Conservation (phyloP, 2,329 filamentous ascomycete species). For the Aureobasidium lini region DNA sequence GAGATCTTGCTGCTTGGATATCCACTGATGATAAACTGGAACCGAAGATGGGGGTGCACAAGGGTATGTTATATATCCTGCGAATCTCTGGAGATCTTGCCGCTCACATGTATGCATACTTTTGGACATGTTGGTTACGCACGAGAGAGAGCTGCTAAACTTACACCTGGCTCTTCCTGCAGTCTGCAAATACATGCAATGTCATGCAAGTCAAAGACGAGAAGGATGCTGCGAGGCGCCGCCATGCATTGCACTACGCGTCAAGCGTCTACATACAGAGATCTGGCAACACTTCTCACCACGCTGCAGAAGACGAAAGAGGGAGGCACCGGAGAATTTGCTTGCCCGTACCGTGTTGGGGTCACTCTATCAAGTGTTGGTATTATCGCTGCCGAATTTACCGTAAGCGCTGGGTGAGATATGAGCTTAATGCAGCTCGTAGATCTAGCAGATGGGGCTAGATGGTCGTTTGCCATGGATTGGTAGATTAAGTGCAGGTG, state of each 20-base stretch:
- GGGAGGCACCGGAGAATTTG: not conserved
- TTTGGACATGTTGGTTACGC: not conserved
- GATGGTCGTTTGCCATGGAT: not conserved
- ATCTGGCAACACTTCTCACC: not conserved
- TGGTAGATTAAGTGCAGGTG: not conserved
- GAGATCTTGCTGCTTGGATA: not conserved
- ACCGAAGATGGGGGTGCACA: not conserved
- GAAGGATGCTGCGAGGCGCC: not conserved
- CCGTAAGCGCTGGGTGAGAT: conserved; percentile 2
- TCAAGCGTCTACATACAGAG: not conserved
- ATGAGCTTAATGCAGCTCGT: not conserved
- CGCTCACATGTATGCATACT: not conserved
- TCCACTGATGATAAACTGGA: not conserved
- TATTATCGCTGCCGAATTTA: not conserved
- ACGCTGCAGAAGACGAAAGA: not conserved
- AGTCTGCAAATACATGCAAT: conserved; percentile 4
- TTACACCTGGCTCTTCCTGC: not conserved
- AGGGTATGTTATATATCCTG: not conserved
- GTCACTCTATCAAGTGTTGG: not conserved
- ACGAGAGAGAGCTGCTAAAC: conserved; percentile 2
- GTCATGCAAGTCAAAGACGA: conserved; percentile 11
- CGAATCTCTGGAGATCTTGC: not conserved
- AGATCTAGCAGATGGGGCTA: conserved; percentile 7
- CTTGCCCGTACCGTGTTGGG: not conserved
- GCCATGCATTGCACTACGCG: conserved; percentile 4